Conservation (phyloP, 2,329 filamentous ascomycete species). For the Stagonosporopsis rhizophila region DNA sequence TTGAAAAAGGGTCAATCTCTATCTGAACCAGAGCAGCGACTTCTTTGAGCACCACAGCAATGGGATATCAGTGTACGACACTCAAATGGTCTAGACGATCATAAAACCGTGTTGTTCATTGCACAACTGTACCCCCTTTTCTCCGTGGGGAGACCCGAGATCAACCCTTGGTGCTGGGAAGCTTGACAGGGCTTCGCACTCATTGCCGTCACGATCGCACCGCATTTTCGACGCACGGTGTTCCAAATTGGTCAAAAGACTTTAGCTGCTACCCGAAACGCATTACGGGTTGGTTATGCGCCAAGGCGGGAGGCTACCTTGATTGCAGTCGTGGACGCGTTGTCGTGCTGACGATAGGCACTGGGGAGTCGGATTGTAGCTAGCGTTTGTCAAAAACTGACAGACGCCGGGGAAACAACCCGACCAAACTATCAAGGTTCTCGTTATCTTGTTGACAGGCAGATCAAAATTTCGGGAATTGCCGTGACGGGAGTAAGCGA, state of each 20-base stretch:
- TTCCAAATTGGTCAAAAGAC: conserved; percentile 5
- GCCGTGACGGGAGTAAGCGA: neutral
- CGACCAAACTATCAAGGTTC: neutral
- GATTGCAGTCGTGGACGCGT: conserved; percentile 5
- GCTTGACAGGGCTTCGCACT: conserved; percentile 12
- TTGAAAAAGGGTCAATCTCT: conserved; percentile 5
- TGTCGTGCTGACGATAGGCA: conserved; percentile 6
- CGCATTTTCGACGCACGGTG: conserved; percentile 8
- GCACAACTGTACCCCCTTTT: conserved; percentile 2
- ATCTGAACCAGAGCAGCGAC: neutral
- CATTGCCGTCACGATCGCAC: conserved; percentile 9
- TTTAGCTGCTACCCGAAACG: conserved; percentile 13
- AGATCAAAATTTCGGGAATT: conserved; percentile 3
- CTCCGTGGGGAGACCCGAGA: conserved; percentile 31
- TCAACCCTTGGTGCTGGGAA: conserved; percentile 22
- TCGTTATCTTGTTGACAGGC: conserved; percentile 7
- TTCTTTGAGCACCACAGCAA: conserved; percentile 9
- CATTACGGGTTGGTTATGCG: conserved; percentile 12
- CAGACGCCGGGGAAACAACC: neutral
- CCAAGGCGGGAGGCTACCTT: conserved; percentile 6
- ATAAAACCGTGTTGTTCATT: conserved; percentile 6
- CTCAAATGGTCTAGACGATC: conserved; percentile 8
- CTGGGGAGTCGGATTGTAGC: neutral
- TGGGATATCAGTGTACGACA: conserved; percentile 3
- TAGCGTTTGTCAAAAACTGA: conserved; percentile 1